These are phyloP conservation scores for Xylariales sp. DNA, from an alignment of 2,329 filamentous ascomycete species.

Conservation along the genomic window DNA sequence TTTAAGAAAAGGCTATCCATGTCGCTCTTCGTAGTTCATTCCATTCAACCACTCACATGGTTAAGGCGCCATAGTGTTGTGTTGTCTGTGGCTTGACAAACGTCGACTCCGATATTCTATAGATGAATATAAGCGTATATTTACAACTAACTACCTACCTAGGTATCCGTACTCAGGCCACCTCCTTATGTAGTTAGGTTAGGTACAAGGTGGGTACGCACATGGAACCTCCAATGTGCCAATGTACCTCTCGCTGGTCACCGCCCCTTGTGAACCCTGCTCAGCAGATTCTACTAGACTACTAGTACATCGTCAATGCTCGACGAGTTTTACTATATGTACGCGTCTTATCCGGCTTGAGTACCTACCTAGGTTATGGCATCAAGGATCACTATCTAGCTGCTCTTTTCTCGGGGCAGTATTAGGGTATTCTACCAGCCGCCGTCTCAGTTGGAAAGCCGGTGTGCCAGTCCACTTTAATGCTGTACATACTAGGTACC, in stretches of 20 bases:
- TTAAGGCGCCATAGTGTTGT: background rate
- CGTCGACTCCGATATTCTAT: background rate
- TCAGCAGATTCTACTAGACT: no score
- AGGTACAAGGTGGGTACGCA: no score
- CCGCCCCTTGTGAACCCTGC: no score
- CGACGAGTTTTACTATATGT: no score
- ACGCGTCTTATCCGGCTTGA: no score
- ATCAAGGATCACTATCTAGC: background rate
- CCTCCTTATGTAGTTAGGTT: no score
- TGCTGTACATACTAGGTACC: background rate
- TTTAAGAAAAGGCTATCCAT: background rate
- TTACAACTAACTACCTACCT: background rate
- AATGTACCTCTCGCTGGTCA: no score
- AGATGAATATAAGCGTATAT: background rate
- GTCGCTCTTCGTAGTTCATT: slow-evolving; percentile 3
- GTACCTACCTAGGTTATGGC: background rate
- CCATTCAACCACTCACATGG: background rate
- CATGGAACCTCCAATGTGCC: no score
- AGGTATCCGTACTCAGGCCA: no score
- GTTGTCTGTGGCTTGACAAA: slow-evolving; percentile 1
- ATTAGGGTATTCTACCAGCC: background rate
- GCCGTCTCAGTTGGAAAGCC: slow-evolving; percentile 4
- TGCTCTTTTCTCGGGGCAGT: background rate
- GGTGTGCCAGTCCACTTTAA: background rate
- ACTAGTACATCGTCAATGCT: no score